Evolutionary conservation across 306 rosid species (phyloP).

Genomic region (Cicer pinnatifidum): DNA sequence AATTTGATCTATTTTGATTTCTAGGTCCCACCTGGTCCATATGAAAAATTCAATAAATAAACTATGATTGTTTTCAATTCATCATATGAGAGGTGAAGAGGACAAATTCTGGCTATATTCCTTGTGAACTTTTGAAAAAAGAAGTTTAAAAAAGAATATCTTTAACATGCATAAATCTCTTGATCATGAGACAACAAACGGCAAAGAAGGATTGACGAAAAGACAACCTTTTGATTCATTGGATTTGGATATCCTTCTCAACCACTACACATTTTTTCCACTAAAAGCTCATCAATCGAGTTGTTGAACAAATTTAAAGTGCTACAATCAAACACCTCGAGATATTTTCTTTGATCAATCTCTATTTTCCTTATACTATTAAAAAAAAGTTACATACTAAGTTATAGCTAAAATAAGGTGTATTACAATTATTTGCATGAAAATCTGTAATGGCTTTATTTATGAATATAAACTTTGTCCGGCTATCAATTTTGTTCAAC

Average conservation of each 20-base stretch:
- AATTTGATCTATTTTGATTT: not conserved
- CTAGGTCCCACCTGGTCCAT: slow-evolving; percentile 1
- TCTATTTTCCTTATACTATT: not conserved
- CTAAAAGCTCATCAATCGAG: slow-evolving; percentile 27
- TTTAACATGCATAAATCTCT: slow-evolving; percentile 1
- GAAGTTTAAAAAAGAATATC: not conserved
- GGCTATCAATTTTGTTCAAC: not conserved
- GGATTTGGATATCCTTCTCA: slow-evolving; percentile 37
- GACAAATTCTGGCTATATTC: not conserved
- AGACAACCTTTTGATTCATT: slow-evolving; percentile 10
- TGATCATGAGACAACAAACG: slow-evolving; percentile 15
- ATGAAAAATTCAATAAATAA: not conserved
- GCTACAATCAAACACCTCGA: slow-evolving; percentile 8
- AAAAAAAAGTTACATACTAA: not conserved
- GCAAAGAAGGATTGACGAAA: not conserved
- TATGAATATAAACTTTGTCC: not conserved
- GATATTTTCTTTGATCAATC: slow-evolving; percentile 6
- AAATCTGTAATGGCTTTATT: not conserved
- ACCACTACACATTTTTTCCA: slow-evolving; percentile 31
- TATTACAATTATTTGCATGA: not conserved
- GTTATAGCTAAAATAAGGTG: not conserved
- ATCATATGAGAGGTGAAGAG: not conserved
- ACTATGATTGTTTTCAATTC: not conserved
- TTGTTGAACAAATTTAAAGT: slow-evolving; percentile 37
- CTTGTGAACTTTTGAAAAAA: not conserved